phyloP scores from a whole-genome alignment of 2,329 filamentous ascomycete genomes.

The Colletotrichum sp. region DNA sequence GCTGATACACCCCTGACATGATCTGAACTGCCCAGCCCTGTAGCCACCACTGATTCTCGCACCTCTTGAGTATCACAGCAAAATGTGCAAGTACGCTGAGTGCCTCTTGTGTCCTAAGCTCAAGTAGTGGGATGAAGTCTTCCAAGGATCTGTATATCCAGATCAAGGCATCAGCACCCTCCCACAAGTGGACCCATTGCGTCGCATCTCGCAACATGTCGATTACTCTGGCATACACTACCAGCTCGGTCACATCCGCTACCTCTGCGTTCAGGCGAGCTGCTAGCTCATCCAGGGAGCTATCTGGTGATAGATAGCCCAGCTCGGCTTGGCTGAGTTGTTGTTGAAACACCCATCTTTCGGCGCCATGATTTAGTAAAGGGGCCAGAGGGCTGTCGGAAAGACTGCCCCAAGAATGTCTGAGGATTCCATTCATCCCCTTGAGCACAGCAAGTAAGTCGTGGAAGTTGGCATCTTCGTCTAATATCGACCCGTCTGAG shows the following conservation, averaged over 20 bases:
- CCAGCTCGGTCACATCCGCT: neutral
- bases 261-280: neutral
- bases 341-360: neutral
- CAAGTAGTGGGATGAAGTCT: neutral
- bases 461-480: neutral
- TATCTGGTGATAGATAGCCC: neutral
- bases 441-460: neutral
- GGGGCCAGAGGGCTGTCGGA: neutral
- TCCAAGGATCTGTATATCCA: slow-evolving; percentile 7
- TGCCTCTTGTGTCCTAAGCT: neutral
- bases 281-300: neutral
- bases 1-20: neutral
- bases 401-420: neutral
- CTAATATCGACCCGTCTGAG: neutral
- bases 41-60: slow-evolving; percentile 7
- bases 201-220: neutral
- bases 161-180: neutral
- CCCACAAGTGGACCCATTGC: neutral
- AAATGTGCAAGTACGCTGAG: neutral
- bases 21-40: slow-evolving; percentile 2
- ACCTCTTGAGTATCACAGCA: neutral
- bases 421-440: neutral
- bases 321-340: neutral
- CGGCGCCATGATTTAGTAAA: neutral
- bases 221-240: neutral